A percentile compares a stretch with the other conserved stretches of the same genome.
Conservation (phyloP, 2,329 filamentous ascomycete species). For the Fusarium acutatum region DNA sequence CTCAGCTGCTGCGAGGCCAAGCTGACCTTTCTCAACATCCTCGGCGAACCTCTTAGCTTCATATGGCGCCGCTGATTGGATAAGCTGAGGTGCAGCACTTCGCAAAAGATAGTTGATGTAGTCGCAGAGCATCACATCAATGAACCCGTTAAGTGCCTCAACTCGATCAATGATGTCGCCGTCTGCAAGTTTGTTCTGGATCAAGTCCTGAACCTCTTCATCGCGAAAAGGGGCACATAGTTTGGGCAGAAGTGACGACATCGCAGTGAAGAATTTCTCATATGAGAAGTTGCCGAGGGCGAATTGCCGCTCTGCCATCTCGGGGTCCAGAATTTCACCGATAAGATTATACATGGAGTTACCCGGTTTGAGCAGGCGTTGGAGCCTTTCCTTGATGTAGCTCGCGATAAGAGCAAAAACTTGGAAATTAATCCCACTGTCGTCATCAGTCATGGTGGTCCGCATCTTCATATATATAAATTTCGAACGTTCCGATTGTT, state of each 20-base stretch:
- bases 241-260: conserved; percentile 78
- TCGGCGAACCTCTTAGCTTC: conserved; percentile 77
- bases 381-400: conserved; percentile 75
- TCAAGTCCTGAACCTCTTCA: conserved; percentile 74
- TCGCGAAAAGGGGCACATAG: conserved; percentile 85
- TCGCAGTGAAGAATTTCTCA: conserved; percentile 80
- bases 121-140: conserved; percentile 80
- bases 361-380: conserved; percentile 74
- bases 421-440: conserved; percentile 69
- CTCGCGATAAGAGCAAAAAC: conserved; percentile 77
- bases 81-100: conserved; percentile 74
- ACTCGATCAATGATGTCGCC: conserved; percentile 78
- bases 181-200: conserved; percentile 66
- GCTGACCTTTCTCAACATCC: conserved; percentile 64
- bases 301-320: conserved; percentile 75
- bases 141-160: conserved; percentile 77
- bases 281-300: conserved; percentile 79
- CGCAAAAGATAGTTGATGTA: conserved; percentile 84
- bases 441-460: conserved; percentile 71
- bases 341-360: conserved; percentile 80
- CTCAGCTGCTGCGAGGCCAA: conserved; percentile 67
- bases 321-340: conserved; percentile 77
- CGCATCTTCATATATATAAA: conserved; percentile 66
- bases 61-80: conserved; percentile 76
- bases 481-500: conserved; percentile 58